Evolutionary conservation across 1,139 yeast species (phyloP), one percentile per base, ranked within the genome.

Genomic region (Yamadazyma membranifaciens): DNA sequence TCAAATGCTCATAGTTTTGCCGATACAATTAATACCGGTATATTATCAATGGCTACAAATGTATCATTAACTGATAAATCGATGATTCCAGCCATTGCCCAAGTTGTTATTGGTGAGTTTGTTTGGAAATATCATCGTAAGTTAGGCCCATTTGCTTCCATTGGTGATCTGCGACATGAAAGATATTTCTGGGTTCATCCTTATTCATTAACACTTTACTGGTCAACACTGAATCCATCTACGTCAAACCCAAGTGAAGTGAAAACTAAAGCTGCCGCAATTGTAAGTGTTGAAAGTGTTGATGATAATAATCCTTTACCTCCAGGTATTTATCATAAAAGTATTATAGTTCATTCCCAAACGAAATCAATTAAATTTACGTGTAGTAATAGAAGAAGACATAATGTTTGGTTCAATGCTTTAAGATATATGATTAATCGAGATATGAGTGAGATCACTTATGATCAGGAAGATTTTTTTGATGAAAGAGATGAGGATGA

Each of bases 101-200:
- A 89, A 60, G 85, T 94, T 6, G 91, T 92, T 37, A 86, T 91
- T 61, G 98, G 98, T 43, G 98, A 91, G 59, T 88, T 82, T 50
- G 69, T 89, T 47, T 84, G 77, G 77, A 92, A 92, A 62, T 91
- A 92, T 59, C 87, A 84, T 60, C 81, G 95, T 40, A 78, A 81
- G 46, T 67, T 86, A 44, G 87, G 94, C 10, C 85, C 88, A 12
- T 73, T 87, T 41, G 78, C 85, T 39, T 79, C 88, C 1, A 77
- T 88, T 34, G 78, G 94, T 0, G 92, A 86, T 43, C 78, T 78
- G 38, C 78, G 98, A 45, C 98, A 92, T 57, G 94, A 86, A 57
- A 75, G 98, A 49, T 92, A 81, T 63, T 92, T 92, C 75, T 92
- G 98, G 98, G 81, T 92, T 33, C 96, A 92, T 63, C 98, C 98